Conservation (phyloP, 345 rosid genomes). For the Bruguiera parviflora region DNA sequence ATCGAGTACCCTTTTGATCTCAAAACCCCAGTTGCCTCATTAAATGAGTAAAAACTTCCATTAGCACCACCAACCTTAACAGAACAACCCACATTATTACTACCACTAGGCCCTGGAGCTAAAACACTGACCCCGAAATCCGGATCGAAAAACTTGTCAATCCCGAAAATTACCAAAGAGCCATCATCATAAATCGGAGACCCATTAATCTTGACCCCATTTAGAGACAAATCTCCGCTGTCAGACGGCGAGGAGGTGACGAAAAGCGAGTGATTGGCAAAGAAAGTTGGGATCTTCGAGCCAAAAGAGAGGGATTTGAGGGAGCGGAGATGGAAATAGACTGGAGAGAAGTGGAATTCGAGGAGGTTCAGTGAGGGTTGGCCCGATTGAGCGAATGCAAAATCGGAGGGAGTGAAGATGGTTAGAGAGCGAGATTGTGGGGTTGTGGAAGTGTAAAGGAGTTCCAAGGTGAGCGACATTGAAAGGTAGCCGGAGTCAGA, state of each 20-base stretch:
- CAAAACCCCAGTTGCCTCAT: constrained; percentile 22
- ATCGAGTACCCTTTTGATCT: constrained; percentile 37
- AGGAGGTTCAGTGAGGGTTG: constrained; percentile 46
- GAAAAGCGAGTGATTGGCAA: constrained; percentile 31
- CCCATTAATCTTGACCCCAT: constrained; percentile 26
- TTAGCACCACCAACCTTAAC: not conserved
- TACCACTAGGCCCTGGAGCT: constrained; percentile 2
- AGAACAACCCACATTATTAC: constrained; percentile 11
- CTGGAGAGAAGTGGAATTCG: constrained; percentile 41
- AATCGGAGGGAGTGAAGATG: constrained; percentile 46
- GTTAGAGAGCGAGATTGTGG: constrained; percentile 37
- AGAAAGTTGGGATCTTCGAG: constrained; percentile 38
- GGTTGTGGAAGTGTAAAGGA: not conserved
- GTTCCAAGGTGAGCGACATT: constrained; percentile 6
- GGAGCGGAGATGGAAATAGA: constrained; percentile 27
- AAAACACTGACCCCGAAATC: constrained; percentile 4
- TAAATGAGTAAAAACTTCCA: constrained; percentile 2
- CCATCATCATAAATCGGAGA: constrained; percentile 38
- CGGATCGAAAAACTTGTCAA: constrained; percentile 33
- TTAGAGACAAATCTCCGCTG: constrained; percentile 9
- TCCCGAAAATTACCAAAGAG: constrained; percentile 34
- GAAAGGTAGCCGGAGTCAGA: constrained; percentile 30
- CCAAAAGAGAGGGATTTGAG: constrained; percentile 35
- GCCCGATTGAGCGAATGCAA: constrained; percentile 39
- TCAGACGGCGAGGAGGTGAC: constrained; percentile 26